Evolutionary conservation across 2,329 filamentous ascomycete genomes (phyloP).

Genomic region (Neonectria magnoliae): DNA sequence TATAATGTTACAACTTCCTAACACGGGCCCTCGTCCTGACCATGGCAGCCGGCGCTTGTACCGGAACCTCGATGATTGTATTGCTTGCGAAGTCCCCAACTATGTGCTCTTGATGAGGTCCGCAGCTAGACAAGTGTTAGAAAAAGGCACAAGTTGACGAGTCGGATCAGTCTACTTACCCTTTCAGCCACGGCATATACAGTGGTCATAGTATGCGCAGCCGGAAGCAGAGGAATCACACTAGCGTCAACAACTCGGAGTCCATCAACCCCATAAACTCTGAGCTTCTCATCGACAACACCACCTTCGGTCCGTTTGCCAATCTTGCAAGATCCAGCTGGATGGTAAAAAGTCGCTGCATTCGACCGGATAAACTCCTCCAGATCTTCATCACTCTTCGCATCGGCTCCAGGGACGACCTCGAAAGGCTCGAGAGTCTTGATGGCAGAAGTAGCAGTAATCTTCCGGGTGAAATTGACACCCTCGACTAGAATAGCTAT

Average conservation of each 20-base stretch:
- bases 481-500: conserved; percentile 19
- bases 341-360: conserved; percentile 31
- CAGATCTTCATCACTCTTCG: conserved; percentile 27
- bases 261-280: conserved; percentile 35
- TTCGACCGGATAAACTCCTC: conserved; percentile 26
- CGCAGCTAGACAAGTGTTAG: too few species aligned
- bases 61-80: too few species aligned
- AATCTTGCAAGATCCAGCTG: conserved; percentile 46
- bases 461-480: conserved; percentile 26
- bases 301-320: conserved; percentile 54
- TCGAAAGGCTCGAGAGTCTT: conserved; percentile 19
- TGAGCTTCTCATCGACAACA: conserved; percentile 38
- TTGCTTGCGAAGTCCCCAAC: too few species aligned
- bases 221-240: conserved; percentile 45
- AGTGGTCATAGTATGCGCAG: conserved; percentile 40
- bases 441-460: conserved; percentile 15
- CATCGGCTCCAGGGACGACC: conserved; percentile 17
- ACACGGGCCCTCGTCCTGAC: too few species aligned
- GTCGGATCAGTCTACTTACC: too few species aligned
- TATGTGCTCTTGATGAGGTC: too few species aligned
- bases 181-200: conserved; percentile 45
- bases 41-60: too few species aligned
- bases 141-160: too few species aligned
- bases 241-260: conserved; percentile 52
- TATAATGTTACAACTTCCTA: too few species aligned